Evolutionary conservation across 2,329 filamentous ascomycete genomes (phyloP).

Genomic region (Beauveria rudraprayagi): DNA sequence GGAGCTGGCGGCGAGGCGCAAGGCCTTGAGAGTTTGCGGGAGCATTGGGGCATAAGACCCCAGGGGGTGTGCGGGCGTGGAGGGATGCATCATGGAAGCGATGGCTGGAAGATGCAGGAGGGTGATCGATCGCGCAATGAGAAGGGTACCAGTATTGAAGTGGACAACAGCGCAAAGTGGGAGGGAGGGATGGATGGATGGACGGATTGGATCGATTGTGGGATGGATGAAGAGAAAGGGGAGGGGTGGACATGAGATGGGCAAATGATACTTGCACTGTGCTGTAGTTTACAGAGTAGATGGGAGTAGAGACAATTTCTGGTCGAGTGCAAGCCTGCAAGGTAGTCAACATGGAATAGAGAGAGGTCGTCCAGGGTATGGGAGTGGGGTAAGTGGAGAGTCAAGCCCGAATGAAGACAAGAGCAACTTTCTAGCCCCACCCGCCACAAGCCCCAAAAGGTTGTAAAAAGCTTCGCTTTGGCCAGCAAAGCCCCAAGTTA

Average conservation of each 20-base stretch:
- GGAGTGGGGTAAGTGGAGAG: no score
- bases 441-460: no score
- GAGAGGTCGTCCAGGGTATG: no score
- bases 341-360: no score
- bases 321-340: no score
- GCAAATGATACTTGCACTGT: no score
- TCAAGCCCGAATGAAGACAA: no score
- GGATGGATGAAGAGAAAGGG: background rate
- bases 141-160: background rate
- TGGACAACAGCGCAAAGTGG: background rate
- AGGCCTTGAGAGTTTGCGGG: background rate
- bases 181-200: background rate
- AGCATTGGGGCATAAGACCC: background rate
- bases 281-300: no score
- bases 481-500: no score
- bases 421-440: no score
- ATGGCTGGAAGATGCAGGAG: background rate
- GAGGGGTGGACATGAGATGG: background rate
- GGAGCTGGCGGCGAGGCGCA: background rate
- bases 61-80: background rate
- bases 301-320: no score
- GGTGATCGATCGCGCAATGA: background rate
- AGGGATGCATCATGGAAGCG: background rate
- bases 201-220: background rate
- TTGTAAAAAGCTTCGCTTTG: no score